Conservation (phyloP, 2,329 filamentous ascomycete genomes). For the Fusarium paranaense region DNA sequence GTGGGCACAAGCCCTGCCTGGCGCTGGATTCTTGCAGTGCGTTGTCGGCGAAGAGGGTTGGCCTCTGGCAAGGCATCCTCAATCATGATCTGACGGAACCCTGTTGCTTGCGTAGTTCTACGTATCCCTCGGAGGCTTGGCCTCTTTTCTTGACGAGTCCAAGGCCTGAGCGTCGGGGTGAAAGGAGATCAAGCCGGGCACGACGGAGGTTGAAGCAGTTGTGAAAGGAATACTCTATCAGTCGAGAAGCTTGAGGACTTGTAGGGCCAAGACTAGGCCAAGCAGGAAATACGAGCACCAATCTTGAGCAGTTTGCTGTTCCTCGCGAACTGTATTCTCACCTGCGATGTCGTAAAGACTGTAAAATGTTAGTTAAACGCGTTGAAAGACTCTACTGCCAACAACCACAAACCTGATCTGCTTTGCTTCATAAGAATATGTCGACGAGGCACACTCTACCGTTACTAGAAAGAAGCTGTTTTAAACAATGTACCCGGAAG, state of each 20-base stretch:
- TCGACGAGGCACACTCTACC: constrained; percentile 83
- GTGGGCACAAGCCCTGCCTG: constrained; percentile 3
- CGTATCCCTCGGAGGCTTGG: background rate
- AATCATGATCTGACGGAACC: background rate
- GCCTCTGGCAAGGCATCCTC: background rate
- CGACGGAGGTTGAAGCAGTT: background rate
- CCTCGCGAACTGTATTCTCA: background rate
- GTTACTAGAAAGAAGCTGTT: constrained; percentile 82
- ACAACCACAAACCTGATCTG: constrained; percentile 25
- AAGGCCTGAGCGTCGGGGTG: background rate
- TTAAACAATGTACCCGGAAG: constrained; percentile 88
- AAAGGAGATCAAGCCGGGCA: background rate
- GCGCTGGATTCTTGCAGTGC: background rate
- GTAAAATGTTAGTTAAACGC: background rate
- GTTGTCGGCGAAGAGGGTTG: background rate
- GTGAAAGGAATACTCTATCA: background rate
- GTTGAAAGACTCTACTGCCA: background rate
- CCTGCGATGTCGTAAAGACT: constrained; percentile 26
- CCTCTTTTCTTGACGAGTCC: background rate
- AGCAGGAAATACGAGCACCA: background rate
- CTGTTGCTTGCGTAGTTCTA: background rate
- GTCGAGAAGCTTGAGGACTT: background rate
- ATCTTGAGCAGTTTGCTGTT: background rate
- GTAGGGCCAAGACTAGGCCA: background rate
- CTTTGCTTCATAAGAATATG: constrained; percentile 84